Conservation (phyloP, 495 filamentous ascomycete species). For the Penicillium lagena region DNA sequence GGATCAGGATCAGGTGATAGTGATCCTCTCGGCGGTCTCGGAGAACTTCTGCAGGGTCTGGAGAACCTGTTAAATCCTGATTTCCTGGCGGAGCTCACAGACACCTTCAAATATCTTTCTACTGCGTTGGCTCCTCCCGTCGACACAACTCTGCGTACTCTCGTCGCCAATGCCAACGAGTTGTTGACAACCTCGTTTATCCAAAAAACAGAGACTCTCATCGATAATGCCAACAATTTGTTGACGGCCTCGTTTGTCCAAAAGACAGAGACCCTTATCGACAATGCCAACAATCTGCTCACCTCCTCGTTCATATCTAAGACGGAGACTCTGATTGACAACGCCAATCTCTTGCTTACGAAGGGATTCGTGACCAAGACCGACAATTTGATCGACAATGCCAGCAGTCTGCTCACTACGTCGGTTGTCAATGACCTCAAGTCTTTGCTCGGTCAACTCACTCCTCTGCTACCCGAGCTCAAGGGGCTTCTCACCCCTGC, state of each 20-base stretch:
- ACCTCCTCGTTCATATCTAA: too few species aligned
- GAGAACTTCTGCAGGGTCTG: constrained; percentile 10
- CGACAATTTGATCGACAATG: not conserved
- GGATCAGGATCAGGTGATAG: not conserved
- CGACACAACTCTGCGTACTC: constrained; percentile 31
- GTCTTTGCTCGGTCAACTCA: constrained; percentile 26
- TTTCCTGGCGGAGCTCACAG: constrained; percentile 20
- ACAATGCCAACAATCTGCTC: not conserved
- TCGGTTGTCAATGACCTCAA: constrained; percentile 17
- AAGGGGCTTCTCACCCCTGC: constrained; percentile 30
- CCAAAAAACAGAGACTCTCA: constrained; percentile 12
- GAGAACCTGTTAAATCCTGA: constrained; percentile 13
- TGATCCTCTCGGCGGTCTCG: constrained; percentile 2
- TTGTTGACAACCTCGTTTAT: constrained; percentile 24
- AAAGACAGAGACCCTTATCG: constrained; percentile 12
- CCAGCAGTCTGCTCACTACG: constrained; percentile 5
- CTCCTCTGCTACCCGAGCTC: constrained; percentile 30
- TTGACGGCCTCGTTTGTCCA: constrained; percentile 22
- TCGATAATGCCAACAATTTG: constrained; percentile 12
- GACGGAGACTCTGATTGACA: too few species aligned
- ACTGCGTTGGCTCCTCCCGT: constrained; percentile 31
- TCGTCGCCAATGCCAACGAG: constrained; percentile 27
- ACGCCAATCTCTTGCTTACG: not conserved
- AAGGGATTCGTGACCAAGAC: not conserved
- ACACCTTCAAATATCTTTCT: constrained; percentile 29